Conservation (phyloP, 805 yeast species). For the Candida coleopterorum region DNA sequence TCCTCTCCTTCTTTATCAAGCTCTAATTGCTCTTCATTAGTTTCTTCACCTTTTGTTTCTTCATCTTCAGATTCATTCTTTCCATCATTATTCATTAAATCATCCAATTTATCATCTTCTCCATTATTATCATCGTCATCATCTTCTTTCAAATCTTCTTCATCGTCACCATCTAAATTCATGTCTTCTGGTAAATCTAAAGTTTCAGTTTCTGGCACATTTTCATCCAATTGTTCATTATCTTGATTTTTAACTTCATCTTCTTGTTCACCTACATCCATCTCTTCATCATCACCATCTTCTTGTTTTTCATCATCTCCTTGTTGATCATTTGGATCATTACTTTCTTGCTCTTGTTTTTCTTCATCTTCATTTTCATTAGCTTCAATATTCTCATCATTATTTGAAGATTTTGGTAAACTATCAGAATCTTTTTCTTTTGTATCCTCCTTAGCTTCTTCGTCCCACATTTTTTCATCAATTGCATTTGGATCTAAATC, state of each 20-base stretch:
- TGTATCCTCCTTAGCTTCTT: constrained; percentile 66
- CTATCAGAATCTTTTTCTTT: constrained; percentile 82
- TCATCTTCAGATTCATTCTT: constrained; percentile 16
- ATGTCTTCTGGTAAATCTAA: constrained; percentile 90
- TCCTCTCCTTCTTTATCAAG: constrained; percentile 24
- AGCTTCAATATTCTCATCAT: constrained; percentile 48
- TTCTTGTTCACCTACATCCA: constrained; percentile 78
- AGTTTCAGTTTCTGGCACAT: constrained; percentile 80
- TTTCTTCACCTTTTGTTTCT: constrained; percentile 28
- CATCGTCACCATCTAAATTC: constrained; percentile 74
- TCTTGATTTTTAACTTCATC: constrained; percentile 71
- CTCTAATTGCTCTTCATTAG: constrained; percentile 27
- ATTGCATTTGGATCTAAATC: constrained; percentile 91
- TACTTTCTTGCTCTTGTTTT: constrained; percentile 27
- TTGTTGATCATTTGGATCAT: constrained; percentile 28
- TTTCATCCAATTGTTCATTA: constrained; percentile 61
- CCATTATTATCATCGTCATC: constrained; percentile 22
- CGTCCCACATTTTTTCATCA: constrained; percentile 98
- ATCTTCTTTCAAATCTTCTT: constrained; percentile 41
- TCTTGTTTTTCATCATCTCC: constrained; percentile 42
- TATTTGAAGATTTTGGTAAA: constrained; percentile 52
- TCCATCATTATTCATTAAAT: constrained; percentile 27
- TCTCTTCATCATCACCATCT: constrained; percentile 57
- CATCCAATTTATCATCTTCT: constrained; percentile 20
- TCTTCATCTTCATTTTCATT: constrained; percentile 36